Percentiles rank a stretch among this genome's conserved stretches.
These are phyloP conservation scores for Huntiella abstrusa DNA, from an alignment of 2,329 filamentous ascomycete species.

Conservation along the genomic window DNA sequence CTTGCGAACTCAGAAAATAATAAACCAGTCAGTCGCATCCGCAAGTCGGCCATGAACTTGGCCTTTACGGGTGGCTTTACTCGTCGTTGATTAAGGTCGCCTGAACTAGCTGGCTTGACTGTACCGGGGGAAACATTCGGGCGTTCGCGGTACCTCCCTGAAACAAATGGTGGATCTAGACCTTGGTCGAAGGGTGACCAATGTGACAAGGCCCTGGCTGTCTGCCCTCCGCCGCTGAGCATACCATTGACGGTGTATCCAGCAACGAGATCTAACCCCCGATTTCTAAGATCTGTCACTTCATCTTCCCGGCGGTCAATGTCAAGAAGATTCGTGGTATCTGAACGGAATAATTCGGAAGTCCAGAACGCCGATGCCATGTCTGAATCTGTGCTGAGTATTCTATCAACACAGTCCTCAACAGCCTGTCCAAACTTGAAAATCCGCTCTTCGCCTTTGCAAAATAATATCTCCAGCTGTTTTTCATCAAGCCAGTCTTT, in stretches of 20 bases:
- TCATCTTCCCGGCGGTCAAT: conserved; percentile 43
- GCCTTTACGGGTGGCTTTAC: conserved; percentile 28
- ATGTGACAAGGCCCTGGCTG: conserved; percentile 48
- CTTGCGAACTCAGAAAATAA: conserved; percentile 78
- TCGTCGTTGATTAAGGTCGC: too few relatives aligned
- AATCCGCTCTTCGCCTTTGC: conserved; percentile 82
- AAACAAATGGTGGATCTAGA: conserved; percentile 8
- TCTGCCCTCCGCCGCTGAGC: conserved; percentile 44
- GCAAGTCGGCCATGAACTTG: conserved; percentile 58
- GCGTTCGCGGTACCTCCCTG: too few relatives aligned
- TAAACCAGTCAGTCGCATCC: conserved; percentile 64
- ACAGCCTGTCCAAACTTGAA: conserved; percentile 87
- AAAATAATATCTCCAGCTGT: conserved; percentile 69
- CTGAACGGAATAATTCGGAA: conserved; percentile 51
- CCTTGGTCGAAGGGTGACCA: conserved; percentile 38
- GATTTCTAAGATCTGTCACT: conserved; percentile 33
- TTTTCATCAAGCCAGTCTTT: conserved; percentile 63
- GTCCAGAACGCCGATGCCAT: conserved; percentile 84
- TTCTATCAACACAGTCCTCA: conserved; percentile 64
- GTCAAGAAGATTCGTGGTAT: conserved; percentile 26
- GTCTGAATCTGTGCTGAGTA: conserved; percentile 67
- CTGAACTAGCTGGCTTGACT: too few relatives aligned
- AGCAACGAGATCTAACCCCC: conserved; percentile 26
- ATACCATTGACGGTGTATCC: conserved; percentile 20
- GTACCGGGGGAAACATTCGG: too few relatives aligned